These are phyloP conservation scores for Hamamelis virginiana DNA, from an alignment of 164 flowering plant species.

Conservation along the genomic window DNA sequence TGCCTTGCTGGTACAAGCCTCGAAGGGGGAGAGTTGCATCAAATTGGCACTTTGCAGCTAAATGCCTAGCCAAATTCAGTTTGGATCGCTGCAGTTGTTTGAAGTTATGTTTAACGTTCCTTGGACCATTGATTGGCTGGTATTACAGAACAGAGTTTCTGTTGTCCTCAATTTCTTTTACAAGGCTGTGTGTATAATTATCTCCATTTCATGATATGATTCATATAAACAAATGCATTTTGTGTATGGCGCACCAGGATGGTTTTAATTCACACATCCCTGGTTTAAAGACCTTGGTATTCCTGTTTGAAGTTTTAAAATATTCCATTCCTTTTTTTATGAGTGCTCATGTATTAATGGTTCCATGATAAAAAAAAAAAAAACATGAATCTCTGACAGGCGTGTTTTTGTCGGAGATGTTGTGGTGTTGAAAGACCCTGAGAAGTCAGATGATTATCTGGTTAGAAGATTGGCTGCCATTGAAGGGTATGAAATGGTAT, in stretches of 20 bases:
- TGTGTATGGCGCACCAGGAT: background rate
- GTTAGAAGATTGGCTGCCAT: slow-evolving; percentile 91
- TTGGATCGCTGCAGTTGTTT: too few species aligned
- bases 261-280: background rate
- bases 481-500: slow-evolving; percentile 91
- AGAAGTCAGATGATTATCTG: slow-evolving; percentile 47
- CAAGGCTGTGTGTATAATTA: background rate
- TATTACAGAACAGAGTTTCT: background rate
- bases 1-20: too few species aligned
- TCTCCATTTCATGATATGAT: background rate
- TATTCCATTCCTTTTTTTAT: background rate
- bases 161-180: background rate
- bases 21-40: too few species aligned
- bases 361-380: too few species aligned
- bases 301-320: background rate
- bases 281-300: background rate
- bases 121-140: background rate
- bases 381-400: slow-evolving; percentile 35
- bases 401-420: slow-evolving; percentile 89
- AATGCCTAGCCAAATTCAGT: too few species aligned
- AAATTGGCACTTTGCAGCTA: too few species aligned
- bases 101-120: background rate
- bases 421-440: slow-evolving; percentile 84
- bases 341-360: background rate
- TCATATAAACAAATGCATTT: too few species aligned